Evolutionary conservation across 805 yeast genomes (phyloP).

Genomic region (Schizosaccharomyces pombe): DNA sequence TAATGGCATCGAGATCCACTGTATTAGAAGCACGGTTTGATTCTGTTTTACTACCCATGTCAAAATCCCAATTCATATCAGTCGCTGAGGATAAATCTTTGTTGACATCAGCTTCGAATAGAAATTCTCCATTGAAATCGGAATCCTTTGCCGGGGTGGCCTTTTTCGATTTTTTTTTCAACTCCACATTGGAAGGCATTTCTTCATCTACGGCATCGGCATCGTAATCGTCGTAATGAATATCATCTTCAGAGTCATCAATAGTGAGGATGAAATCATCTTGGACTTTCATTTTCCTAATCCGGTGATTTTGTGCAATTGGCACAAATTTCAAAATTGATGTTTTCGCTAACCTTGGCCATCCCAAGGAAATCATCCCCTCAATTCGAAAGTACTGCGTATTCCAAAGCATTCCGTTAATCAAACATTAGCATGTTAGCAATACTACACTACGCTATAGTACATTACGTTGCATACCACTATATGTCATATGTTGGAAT

Average conservation of each 20-base stretch:
- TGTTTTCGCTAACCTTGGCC: background rate
- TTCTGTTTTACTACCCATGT: conserved; percentile 21
- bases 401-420: too few relatives aligned
- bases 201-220: conserved; percentile 7
- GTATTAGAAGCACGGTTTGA: conserved; percentile 20
- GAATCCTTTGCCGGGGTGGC: conserved; percentile 2
- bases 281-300: background rate
- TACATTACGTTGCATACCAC: too few relatives aligned
- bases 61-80: conserved; percentile 68
- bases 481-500: too few relatives aligned
- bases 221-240: conserved; percentile 1
- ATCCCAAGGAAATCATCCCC: too few relatives aligned
- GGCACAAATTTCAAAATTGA: background rate
- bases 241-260: conserved; percentile 1
- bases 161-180: conserved; percentile 6
- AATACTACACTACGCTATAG: too few relatives aligned
- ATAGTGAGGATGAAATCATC: background rate
- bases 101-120: conserved; percentile 21
- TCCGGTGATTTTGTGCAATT: background rate
- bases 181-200: background rate
- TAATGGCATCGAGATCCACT: conserved; percentile 72
- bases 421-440: too few relatives aligned
- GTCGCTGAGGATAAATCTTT: conserved; percentile 43
- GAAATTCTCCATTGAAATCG: conserved; percentile 19
- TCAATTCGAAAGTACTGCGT: too few relatives aligned